Evolutionary conservation across 495 filamentous ascomycete genomes (phyloP).

Genomic region (Tuber brumale): DNA sequence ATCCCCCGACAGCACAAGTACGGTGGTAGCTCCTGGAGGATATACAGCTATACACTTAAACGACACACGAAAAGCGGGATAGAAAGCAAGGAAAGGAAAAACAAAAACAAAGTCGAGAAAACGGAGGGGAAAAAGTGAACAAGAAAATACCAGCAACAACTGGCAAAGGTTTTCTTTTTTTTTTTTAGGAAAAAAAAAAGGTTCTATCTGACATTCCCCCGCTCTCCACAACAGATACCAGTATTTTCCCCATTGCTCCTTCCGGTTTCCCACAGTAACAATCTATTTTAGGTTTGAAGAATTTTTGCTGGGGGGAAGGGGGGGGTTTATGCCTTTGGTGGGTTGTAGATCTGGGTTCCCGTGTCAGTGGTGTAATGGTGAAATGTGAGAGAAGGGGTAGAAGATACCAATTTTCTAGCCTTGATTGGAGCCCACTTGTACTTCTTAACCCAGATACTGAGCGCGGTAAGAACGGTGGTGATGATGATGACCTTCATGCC

Average conservation of each 20-base stretch:
- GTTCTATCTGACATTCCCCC: conserved; percentile 1
- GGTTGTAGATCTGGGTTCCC: conserved; percentile 32
- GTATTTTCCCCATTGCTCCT: not conserved
- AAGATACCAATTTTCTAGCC: conserved; percentile 66
- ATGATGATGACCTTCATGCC: conserved; percentile 86
- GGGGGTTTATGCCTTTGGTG: conserved; percentile 31
- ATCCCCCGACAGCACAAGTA: not conserved
- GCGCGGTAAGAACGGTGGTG: conserved; percentile 66
- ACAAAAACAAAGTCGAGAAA: not conserved
- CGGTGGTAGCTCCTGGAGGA: not conserved
- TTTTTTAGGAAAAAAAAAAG: not conserved
- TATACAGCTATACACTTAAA: not conserved
- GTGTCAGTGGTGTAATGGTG: conserved; percentile 6
- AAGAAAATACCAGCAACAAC: not conserved
- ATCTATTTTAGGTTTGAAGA: not conserved
- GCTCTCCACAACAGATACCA: not conserved
- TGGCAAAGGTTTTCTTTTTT: not conserved
- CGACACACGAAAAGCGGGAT: not conserved
- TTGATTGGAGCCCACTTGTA: conserved; percentile 98
- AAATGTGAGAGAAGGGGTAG: not conserved
- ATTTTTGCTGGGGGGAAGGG: not conserved
- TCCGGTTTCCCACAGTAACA: not conserved
- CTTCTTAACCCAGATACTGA: conserved; percentile 96
- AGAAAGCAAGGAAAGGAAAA: not conserved
- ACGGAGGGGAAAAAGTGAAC: not conserved